Base-by-base conservation (phyloP, 1,139 yeast genomes). In the Saccharomyces hybrid region DNA sequence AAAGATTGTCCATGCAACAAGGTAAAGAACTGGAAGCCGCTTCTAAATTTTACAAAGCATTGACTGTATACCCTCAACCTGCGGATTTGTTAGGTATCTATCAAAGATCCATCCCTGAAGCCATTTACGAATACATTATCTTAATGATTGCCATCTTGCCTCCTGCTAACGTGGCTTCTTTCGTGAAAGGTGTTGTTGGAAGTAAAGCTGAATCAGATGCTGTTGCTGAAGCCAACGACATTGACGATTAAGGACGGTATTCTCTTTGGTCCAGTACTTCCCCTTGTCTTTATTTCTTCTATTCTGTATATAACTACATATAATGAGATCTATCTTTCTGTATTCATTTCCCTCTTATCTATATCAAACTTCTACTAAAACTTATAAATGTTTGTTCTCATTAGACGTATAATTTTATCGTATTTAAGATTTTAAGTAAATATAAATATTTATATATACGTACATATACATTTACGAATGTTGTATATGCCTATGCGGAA, bases 31-130 rank as follows among this genome's bases (percentile, higher is more conserved):
- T 85, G 59, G 88, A 84, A 56, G 86, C 97, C 48, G 98, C 98
- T 47, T 77, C 90, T 63, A 82, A 87, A 64, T 93, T 90, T 79
- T 93, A 93, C 80, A 88, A 90, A 73, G 98, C 97, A n/a, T 79
- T 93, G 69, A 82, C 88, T 41, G 91, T 90, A 52, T 93, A 91
- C 73, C 98, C 99, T 58, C 87, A 87, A 73, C 99, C 98, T 56
- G 86, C 95, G 56, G 97, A 89, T 64, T 81, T 93, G 64, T 79
- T 93, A 70, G 86, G 86, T 50, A 84, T 93, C 65, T 91, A 88
- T 75, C 97, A 91, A 76, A 86, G 86, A 77, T 82, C 91, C 51
- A 82, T 91, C 60, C 91, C 95, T 52, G 85, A 84, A 68, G 84
- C 83, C 50, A 85, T 90, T 55, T 84, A 89, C 69, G 96, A 89